phyloP scores from a whole-genome alignment of 208 protist species.

The Phytomonas sp. region DNA sequence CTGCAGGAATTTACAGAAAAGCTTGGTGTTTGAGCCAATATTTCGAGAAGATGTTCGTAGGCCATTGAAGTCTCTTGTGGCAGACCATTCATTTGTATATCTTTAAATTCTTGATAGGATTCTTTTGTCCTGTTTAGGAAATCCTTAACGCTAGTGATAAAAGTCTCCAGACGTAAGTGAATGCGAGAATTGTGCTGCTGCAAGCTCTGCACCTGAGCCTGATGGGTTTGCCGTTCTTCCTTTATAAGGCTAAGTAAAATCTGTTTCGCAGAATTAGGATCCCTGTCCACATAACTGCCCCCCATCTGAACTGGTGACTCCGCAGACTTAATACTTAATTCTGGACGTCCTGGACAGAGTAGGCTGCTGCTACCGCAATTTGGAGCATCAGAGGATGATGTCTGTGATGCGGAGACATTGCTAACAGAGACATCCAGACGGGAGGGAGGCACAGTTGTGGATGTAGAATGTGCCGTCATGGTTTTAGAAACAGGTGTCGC shows the following conservation, averaged over 20 bases:
- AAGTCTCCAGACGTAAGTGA: slow-evolving; percentile 33
- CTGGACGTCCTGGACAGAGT: not conserved
- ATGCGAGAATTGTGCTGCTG: slow-evolving; percentile 63
- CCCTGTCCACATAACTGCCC: not conserved
- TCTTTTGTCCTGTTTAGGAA: not conserved
- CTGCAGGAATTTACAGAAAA: slow-evolving; percentile 1
- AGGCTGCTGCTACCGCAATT: not conserved
- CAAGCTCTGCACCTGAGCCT: slow-evolving; percentile 58
- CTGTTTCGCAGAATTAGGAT: not conserved
- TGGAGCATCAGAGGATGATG: not conserved
- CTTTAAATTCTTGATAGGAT: not conserved
- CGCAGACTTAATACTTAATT: not conserved
- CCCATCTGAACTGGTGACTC: not conserved
- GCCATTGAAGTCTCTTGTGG: not conserved
- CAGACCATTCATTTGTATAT: not conserved
- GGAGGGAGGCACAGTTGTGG: not conserved
- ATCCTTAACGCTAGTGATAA: slow-evolving; percentile 26
- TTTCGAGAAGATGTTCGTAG: not conserved
- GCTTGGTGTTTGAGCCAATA: not conserved
- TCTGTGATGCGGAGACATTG: not conserved
- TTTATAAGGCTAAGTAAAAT: slow-evolving; percentile 3
- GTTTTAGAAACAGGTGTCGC: not conserved
- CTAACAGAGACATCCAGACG: not conserved
- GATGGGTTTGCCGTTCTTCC: slow-evolving; percentile 36
- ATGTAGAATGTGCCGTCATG: not conserved